These are phyloP conservation scores for Fusarium buxicola DNA, from an alignment of 2,329 filamentous ascomycete genomes.

Conservation along the genomic window DNA sequence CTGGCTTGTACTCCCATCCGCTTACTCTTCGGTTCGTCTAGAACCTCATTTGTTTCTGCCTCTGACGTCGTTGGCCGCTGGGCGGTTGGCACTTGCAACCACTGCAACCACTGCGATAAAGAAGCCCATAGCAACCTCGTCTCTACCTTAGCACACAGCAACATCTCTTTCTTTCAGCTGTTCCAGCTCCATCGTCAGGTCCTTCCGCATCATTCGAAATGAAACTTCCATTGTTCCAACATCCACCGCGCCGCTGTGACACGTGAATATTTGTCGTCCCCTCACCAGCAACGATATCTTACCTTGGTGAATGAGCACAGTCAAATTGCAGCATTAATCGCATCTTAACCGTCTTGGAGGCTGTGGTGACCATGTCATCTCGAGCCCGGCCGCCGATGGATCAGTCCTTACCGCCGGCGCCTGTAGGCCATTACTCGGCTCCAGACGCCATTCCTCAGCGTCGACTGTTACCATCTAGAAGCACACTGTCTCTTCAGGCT, in stretches of 20 bases:
- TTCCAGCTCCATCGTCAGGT: neutral
- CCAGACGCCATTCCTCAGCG: constrained; percentile 20
- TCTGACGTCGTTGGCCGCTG: constrained; percentile 5
- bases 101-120: constrained; percentile 32
- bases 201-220: constrained; percentile 34
- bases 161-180: constrained; percentile 14
- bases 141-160: neutral
- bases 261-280: constrained; percentile 33
- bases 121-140: constrained; percentile 1
- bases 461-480: constrained; percentile 42
- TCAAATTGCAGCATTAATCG: constrained; percentile 22
- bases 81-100: constrained; percentile 21
- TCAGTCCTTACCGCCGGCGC: constrained; percentile 12
- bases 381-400: constrained; percentile 33
- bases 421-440: constrained; percentile 31
- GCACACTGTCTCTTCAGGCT: constrained; percentile 45
- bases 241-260: constrained; percentile 29
- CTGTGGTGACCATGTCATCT: neutral
- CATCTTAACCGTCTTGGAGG: constrained; percentile 8
- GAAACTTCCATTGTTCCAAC: constrained; percentile 33
- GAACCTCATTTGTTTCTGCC: constrained; percentile 3
- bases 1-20: constrained; percentile 9
- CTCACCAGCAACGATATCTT: constrained; percentile 26
- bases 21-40: neutral
- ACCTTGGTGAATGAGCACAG: constrained; percentile 3